A percentile compares a stretch with the other conserved stretches of the same genome.
Conservation (phyloP, 768 basidiomycete species). For the Mycena chlorophos region DNA sequence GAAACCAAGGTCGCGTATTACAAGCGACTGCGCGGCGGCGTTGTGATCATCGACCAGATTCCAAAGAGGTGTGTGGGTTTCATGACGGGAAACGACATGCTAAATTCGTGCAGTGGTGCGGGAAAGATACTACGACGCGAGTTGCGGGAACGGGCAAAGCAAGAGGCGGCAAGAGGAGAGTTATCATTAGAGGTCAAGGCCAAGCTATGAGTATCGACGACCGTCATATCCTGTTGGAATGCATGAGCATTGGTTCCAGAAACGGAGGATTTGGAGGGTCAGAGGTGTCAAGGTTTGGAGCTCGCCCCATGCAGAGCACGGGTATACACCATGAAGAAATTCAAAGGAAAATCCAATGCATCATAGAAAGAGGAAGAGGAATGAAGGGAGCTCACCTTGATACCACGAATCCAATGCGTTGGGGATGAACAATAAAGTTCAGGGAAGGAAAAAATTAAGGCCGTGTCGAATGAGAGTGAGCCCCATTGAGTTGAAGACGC, state of each 20-base stretch:
- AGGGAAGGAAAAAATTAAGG: slow-evolving; percentile 53
- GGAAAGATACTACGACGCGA: slow-evolving; percentile 66
- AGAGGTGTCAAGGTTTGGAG: slow-evolving; percentile 77
- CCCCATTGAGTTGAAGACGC: slow-evolving; percentile 84
- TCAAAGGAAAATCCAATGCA: slow-evolving; percentile 61
- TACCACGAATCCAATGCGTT: slow-evolving; percentile 2
- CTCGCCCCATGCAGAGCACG: slow-evolving; percentile 49
- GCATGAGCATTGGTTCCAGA: neutral
- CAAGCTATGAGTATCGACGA: neutral
- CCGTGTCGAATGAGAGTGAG: slow-evolving; percentile 79
- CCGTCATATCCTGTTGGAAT: neutral
- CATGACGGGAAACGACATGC: neutral
- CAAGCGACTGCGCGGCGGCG: slow-evolving; percentile 63
- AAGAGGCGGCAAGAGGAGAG: slow-evolving; percentile 28
- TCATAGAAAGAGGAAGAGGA: slow-evolving; percentile 43
- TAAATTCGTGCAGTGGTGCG: slow-evolving; percentile 42
- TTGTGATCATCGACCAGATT: slow-evolving; percentile 48
- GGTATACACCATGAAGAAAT: slow-evolving; percentile 94
- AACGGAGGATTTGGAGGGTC: slow-evolving; percentile 23
- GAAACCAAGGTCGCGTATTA: slow-evolving; percentile 54
- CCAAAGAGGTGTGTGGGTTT: slow-evolving; percentile 47
- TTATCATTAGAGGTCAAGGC: neutral
- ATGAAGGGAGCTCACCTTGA: slow-evolving; percentile 22
- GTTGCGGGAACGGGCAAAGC: slow-evolving; percentile 49
- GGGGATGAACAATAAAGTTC: slow-evolving; percentile 54